Percentiles rank a stretch among this genome's conserved stretches.
Conservation (phyloP, 2,329 filamentous ascomycete species). For the Colletotrichum sp. region DNA sequence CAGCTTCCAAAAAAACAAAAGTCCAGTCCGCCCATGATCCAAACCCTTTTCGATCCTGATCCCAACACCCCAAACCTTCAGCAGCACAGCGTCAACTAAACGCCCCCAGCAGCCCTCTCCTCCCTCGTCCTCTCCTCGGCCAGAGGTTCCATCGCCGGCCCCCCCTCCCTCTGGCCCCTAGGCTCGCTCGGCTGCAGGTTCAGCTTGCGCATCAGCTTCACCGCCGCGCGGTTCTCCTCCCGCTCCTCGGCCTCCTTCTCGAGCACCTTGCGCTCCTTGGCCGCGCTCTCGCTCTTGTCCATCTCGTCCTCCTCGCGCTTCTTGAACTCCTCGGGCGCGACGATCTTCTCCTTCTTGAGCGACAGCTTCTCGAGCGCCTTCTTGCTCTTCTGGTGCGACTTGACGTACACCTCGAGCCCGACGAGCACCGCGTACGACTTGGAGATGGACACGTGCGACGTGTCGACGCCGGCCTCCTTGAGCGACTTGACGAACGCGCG, state of each 20-base stretch:
- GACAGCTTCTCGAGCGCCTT: conserved; percentile 52
- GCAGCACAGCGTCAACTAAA: background rate
- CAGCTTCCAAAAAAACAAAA: background rate
- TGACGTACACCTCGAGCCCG: conserved; percentile 81
- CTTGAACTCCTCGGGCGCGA: conserved; percentile 65
- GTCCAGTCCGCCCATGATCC: background rate
- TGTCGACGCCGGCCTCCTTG: conserved; percentile 76
- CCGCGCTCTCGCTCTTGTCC: conserved; percentile 66
- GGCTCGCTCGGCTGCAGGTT: conserved; percentile 34
- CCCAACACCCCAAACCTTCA: background rate
- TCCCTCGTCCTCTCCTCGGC: conserved; percentile 11
- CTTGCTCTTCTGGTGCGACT: conserved; percentile 71
- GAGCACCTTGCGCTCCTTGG: conserved; percentile 51
- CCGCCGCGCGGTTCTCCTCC: conserved; percentile 26
- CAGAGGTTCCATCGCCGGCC: conserved; percentile 4
- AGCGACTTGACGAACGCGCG: conserved; percentile 79
- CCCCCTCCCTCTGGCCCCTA: conserved; percentile 27
- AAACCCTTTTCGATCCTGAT: background rate
- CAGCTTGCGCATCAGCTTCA: conserved; percentile 46
- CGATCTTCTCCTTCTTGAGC: conserved; percentile 61
- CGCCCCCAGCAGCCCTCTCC: background rate
- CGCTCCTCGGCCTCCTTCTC: conserved; percentile 48
- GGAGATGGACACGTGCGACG: conserved; percentile 78
- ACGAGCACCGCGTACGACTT: conserved; percentile 83
- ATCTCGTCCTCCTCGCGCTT: conserved; percentile 62